phyloP scores from a whole-genome alignment of 495 filamentous ascomycete species.

The Podospora anserina region DNA sequence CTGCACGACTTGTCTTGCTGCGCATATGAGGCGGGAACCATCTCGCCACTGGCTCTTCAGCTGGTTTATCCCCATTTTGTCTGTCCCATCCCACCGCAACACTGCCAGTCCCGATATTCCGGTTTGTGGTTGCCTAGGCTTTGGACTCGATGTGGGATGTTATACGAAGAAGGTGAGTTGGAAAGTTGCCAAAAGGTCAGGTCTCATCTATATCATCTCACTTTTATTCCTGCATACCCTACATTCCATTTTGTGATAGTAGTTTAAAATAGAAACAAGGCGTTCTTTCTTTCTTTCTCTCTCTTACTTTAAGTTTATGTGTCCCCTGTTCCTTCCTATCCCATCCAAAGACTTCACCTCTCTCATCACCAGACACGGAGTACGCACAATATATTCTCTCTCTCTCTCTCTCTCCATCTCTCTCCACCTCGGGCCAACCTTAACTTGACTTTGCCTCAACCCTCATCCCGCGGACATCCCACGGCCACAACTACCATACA shows the following conservation, averaged over 20 bases:
- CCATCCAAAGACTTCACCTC: background rate
- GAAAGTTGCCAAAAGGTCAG: background rate
- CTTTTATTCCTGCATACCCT: background rate
- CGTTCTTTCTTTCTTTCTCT: background rate
- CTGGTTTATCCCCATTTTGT: background rate
- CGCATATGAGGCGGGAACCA: constrained; percentile 16
- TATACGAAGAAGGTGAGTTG: background rate
- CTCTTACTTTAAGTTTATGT: background rate
- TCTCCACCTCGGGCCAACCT: background rate
- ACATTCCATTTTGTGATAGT: background rate
- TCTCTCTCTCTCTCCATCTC: background rate
- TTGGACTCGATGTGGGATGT: background rate
- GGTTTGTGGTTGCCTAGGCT: background rate
- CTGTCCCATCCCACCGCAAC: background rate
- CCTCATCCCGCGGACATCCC: too few species aligned
- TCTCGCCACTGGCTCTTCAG: constrained; percentile 9
- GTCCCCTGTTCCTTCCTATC: background rate
- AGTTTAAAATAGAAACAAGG: background rate
- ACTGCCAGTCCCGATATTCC: background rate
- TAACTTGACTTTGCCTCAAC: too few species aligned
- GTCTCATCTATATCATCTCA: background rate
- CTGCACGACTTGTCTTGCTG: constrained; percentile 11
- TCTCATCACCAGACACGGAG: background rate
- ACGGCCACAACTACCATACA: background rate
- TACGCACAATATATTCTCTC: background rate